Evolutionary conservation across 305 asterid species (phyloP), one percentile per base, ranked within the genome.

Genomic region (Rubia tinctorum): DNA sequence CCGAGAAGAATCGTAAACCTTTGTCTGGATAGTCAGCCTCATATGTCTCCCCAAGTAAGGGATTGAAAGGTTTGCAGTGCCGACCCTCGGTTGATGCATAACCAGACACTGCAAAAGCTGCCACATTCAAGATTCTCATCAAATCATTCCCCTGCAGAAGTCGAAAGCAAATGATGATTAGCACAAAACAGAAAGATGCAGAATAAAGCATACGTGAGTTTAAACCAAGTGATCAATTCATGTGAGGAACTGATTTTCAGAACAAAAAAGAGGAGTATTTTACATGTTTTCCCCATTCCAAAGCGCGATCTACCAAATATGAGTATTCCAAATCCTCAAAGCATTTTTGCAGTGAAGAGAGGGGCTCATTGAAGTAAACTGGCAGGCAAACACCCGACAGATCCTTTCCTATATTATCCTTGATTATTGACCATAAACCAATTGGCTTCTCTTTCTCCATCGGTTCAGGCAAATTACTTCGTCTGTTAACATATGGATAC

Each of bases 381-480:
- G 99, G 98, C 73, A 95, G 96, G 83, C 99, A 95, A 77, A 95
- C 99, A 78, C 99, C 96, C 55, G 99, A 92, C 79, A 95, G 89
- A 76, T 95, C 98, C 88, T 95, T 95, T 79, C 98, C 99, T 63
- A 95, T 95, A 76, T 95, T 95, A 80, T 95, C 99, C 90, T 95
- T 95, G 78, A 95, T 95, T 79, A 95, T 88, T 51, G 99, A 92
- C 99, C 98, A 92, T 67, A 95, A 79, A 69, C 99, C 96, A 72
- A 92, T 85, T 49, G 97, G 97, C 90, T 86, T 95, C 83, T 95
- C 99, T 73, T 87, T 92, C 83, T 95, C 99, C 87, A 86, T 89
- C 22, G 97, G 99, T 82, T 92, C 98, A 6, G 99, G 99, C 72
- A 95, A 87, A 78, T 76, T 84, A 75, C 77, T 88, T 84, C 98